phyloP scores from a whole-genome alignment of 768 basidiomycete species.

The Lactarius akahatsu region DNA sequence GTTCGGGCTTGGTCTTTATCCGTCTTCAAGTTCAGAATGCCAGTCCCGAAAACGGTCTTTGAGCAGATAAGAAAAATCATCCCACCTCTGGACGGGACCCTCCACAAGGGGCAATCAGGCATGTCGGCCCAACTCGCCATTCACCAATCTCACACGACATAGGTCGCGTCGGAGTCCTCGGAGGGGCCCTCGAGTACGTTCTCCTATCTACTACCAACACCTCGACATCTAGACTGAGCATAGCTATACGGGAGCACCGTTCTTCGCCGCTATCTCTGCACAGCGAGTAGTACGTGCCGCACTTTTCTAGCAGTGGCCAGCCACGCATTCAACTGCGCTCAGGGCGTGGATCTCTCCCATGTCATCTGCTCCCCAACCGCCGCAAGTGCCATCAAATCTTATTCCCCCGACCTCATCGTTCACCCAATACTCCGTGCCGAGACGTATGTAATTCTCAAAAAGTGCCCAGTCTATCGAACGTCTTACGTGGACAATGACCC shows the following conservation, averaged over 20 bases:
- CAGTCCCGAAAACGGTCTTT: constrained; percentile 57
- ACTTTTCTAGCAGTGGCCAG: constrained; percentile 1
- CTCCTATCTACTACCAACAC: background rate
- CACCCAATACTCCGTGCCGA: constrained; percentile 84
- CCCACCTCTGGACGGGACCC: constrained; percentile 81
- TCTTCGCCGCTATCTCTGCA: constrained; percentile 90
- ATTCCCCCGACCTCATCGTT: constrained; percentile 95
- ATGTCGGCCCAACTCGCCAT: constrained; percentile 30
- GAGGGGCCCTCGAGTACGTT: constrained; percentile 88
- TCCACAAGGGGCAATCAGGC: constrained; percentile 97
- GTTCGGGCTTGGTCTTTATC: background rate
- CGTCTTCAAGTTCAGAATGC: constrained; percentile 43
- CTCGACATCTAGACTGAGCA: constrained; percentile 1
- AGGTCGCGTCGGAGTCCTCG: constrained; percentile 92
- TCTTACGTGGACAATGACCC: constrained; percentile 10
- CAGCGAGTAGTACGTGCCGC: constrained; percentile 65
- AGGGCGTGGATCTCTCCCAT: constrained; percentile 95
- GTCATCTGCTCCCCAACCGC: constrained; percentile 96
- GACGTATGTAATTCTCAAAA: constrained; percentile 44
- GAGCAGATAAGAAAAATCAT: constrained; percentile 80
- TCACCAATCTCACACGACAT: constrained; percentile 11
- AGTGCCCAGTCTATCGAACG: constrained; percentile 3
- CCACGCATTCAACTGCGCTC: background rate
- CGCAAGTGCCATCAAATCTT: constrained; percentile 91
- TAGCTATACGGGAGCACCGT: constrained; percentile 97